Base-by-base conservation (phyloP, 345 rosid species). In the Reutealis trisperma region DNA sequence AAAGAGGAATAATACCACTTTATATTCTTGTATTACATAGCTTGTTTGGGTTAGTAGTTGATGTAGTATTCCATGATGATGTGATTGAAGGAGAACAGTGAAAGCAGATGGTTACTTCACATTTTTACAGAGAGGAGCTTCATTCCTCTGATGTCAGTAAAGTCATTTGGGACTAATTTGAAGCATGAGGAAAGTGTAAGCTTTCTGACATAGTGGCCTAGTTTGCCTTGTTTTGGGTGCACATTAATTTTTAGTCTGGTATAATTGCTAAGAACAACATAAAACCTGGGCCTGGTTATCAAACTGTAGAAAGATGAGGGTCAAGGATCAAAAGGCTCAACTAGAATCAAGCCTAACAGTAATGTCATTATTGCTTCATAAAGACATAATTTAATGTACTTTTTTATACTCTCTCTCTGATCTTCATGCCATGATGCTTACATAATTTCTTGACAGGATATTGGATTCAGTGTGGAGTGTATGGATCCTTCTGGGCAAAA, bases 401-500 rank as follows among this genome's bases (percentile, higher is more conserved):
- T 16, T 18, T 14, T 63, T 4, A 27, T n/a, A n/a, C n/a, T n/a
- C 19, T 14, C 8, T 63, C 24, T 27, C 44, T 32, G 44, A 19
- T 71, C 58, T 72, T 25, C 8, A 25, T 68, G 11, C 13, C 72
- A 24, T 57, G 78, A 41, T 64, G 54, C 75, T 60, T 42, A 6
- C 61, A 21, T 71, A 41, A 18, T 54, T 77, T 47, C 71, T 76
- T 70, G 60, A 64, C 91, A 95, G 99, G 99, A 95, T 85, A 90
- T 93, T 66, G 99, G 99, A 83, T 95, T 95, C 83, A 92, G 98
- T 73, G 85, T 95, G 93, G 99, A 95, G 87, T 90, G 85, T 78
- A 83, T 81, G 71, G 84, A 81, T 86, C 78, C 89, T 65, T 81
- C 88, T 13, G 98, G 97, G 63, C 83, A 87, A 69, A 93, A 84